Evolutionary conservation across 768 basidiomycete genomes (phyloP), one percentile per base, ranked within the genome.

Genomic region (Termitomyces sp.): DNA sequence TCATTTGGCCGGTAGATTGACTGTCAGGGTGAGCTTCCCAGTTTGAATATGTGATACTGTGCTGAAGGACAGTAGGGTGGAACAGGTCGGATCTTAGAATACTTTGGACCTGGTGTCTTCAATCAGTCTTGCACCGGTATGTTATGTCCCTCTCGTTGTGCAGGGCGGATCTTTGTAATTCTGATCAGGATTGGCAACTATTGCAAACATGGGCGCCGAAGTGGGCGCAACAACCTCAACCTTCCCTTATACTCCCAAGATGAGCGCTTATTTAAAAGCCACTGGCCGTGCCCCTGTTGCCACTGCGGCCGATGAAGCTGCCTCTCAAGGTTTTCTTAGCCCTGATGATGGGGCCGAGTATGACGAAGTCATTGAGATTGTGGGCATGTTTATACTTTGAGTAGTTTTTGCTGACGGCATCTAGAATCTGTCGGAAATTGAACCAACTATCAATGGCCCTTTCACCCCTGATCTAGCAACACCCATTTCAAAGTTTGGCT

Each of bases 141-240:
- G 72, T 48, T 40, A 45, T 49, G 14, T 42, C 42, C n/a, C 30
- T 42, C 7, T 45, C 5, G 42, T 10, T 12, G 32, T 22, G 6
- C 26, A 40, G 14, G 53, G 6, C 18, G 22, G 13, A 20, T 37
- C 40, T 43, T 10, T 55, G 0, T 48, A 56, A 37, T 16, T 50
- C 26, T 34, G 22, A 39, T 12, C 50, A 90, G 91, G 92, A 55
- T 76, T 97, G 54, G 97, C 96, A 1, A 98, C 97, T 2, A 90
- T 99, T 55, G 90, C 93, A 44, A 98, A 99, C 73, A 99, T 98
- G 97, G 97, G 97, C 51, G 97, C 97, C 13, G 97, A 99, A 78
- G 95, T 98, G n/a, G 97, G 97, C 39, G 97, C 97, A n/a, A 99
- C 97, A 1, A 98, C 97, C 0, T 96, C 95, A 1, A 93, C 91